phyloP scores from a whole-genome alignment of 257 asterid genomes.

The Haberlea rhodopensis region DNA sequence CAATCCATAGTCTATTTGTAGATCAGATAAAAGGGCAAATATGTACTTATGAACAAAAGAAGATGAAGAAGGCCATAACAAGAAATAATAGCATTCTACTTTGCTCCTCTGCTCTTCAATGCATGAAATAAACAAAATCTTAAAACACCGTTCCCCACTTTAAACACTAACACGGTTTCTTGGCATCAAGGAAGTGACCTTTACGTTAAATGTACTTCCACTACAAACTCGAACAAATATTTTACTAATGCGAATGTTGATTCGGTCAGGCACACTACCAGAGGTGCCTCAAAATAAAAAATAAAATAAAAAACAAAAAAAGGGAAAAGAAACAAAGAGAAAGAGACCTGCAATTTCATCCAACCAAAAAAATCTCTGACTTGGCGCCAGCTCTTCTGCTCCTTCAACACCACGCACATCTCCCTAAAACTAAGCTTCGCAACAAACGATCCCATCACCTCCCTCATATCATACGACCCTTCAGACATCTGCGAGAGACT shows the following conservation, averaged over 20 bases:
- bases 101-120: conserved; percentile 1
- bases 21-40: neutral
- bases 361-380: conserved; percentile 84
- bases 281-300: neutral
- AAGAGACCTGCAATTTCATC: conserved; percentile 91
- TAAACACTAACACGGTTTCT: neutral
- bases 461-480: conserved; percentile 77
- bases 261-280: neutral
- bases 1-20: no score
- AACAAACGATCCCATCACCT: conserved; percentile 78
- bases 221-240: no score
- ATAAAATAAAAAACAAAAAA: neutral
- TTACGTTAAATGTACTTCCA: neutral
- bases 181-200: neutral
- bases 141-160: neutral
- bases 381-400: conserved; percentile 88
- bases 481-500: conserved; percentile 58
- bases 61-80: neutral
- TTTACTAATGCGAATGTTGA: neutral
- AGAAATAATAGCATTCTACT: conserved; percentile 9
- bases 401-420: conserved; percentile 93
- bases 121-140: neutral
- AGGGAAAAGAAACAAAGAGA: neutral
- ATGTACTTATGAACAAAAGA: neutral
- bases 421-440: conserved; percentile 83